Conservation (phyloP, 2,329 filamentous ascomycete species). For the Diplodia corticola region DNA sequence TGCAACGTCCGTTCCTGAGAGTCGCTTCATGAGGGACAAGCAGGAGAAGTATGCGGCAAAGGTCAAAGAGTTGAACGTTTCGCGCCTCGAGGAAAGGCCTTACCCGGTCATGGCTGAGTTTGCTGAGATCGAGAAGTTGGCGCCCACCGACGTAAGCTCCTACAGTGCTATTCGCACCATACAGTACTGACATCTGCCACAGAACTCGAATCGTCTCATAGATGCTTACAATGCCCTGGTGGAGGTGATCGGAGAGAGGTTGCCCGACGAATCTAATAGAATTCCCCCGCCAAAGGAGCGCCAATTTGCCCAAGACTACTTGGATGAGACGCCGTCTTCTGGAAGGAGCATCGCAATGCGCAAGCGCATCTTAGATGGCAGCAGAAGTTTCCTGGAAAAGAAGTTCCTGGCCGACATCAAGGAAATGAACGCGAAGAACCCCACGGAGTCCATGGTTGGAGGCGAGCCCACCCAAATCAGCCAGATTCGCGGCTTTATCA, state of each 20-base stretch:
- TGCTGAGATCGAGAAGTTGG: slow-evolving; percentile 68
- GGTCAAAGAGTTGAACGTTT: slow-evolving; percentile 74
- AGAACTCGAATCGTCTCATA: slow-evolving; percentile 71
- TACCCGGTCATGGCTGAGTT: slow-evolving; percentile 79
- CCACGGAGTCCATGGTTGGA: slow-evolving; percentile 83
- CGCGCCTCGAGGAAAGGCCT: slow-evolving; percentile 64
- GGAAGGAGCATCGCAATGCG: slow-evolving; percentile 65
- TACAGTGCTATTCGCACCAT: not conserved
- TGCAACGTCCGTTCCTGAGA: slow-evolving; percentile 57
- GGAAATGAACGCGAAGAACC: slow-evolving; percentile 74
- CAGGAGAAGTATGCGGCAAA: slow-evolving; percentile 78
- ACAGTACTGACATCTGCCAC: slow-evolving; percentile 26
- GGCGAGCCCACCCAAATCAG: slow-evolving; percentile 84
- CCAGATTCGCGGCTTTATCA: slow-evolving; percentile 90
- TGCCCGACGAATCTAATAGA: not conserved
- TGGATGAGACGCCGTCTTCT: slow-evolving; percentile 71
- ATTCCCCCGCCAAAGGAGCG: slow-evolving; percentile 67
- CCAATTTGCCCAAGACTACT: slow-evolving; percentile 72
- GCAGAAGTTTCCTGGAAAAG: slow-evolving; percentile 76
- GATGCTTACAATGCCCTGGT: slow-evolving; percentile 82
- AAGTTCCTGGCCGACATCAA: slow-evolving; percentile 80
- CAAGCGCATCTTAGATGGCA: slow-evolving; percentile 77
- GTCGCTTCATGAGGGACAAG: slow-evolving; percentile 79
- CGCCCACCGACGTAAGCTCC: slow-evolving; percentile 61
- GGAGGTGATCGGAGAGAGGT: slow-evolving; percentile 67